These are phyloP conservation scores for Hyaloscypha bicolor DNA, from an alignment of 495 filamentous ascomycete genomes.

Conservation along the genomic window DNA sequence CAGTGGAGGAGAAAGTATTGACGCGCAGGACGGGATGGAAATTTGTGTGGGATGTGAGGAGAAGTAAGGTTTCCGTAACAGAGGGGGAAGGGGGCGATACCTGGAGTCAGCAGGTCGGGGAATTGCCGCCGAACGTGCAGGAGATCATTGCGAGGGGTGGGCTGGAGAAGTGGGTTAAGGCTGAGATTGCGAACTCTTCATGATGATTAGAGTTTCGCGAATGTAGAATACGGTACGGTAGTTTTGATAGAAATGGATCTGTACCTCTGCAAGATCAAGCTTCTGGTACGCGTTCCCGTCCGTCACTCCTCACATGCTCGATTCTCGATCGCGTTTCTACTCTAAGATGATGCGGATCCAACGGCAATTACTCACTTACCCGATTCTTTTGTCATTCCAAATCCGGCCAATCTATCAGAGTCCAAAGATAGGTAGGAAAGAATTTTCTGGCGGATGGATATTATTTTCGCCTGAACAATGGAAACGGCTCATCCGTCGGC, in stretches of 20 bases:
- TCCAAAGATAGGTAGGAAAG: too few species aligned
- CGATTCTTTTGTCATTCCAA: too few species aligned
- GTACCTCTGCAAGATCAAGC: too few species aligned
- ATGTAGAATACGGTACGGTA: too few species aligned
- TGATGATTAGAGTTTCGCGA: background rate
- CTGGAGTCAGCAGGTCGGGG: slow-evolving; percentile 84
- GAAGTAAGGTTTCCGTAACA: slow-evolving; percentile 66
- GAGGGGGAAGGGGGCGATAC: slow-evolving; percentile 60
- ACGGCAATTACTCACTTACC: background rate
- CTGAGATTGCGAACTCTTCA: slow-evolving; percentile 50
- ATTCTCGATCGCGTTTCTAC: too few species aligned
- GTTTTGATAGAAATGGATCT: too few species aligned
- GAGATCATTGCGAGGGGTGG: slow-evolving; percentile 83
- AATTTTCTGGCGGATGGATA: too few species aligned
- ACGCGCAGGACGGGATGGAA: slow-evolving; percentile 90
- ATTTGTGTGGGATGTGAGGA: slow-evolving; percentile 79
- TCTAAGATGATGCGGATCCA: too few species aligned
- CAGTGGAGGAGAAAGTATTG: slow-evolving; percentile 51
- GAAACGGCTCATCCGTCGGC: background rate
- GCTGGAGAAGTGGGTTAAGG: slow-evolving; percentile 84
- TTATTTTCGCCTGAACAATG: background rate
- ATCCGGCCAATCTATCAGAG: too few species aligned
- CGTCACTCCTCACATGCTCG: too few species aligned
- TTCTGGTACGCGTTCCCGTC: too few species aligned
- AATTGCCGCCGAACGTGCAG: slow-evolving; percentile 87